phyloP scores from a whole-genome alignment of 2,329 filamentous ascomycete genomes.

The Phialophora chinensis region DNA sequence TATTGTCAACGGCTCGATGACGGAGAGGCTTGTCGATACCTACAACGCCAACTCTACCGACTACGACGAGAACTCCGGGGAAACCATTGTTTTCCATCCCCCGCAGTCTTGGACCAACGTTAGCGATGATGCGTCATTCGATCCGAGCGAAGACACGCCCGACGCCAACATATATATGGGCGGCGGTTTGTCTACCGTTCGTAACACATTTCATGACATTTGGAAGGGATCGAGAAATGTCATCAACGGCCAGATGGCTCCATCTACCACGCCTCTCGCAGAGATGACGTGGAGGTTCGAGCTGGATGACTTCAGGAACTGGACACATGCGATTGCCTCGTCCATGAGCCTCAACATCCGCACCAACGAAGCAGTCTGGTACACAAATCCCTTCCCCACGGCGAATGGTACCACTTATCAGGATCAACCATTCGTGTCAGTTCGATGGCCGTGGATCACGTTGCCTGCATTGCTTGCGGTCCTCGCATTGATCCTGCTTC shows the following conservation, averaged over 20 bases:
- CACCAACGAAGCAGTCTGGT: background rate
- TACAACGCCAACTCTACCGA: background rate
- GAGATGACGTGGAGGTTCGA: background rate
- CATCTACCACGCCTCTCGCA: background rate
- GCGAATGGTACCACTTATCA: background rate
- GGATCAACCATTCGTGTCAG: background rate
- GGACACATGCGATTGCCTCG: background rate
- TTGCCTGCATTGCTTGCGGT: background rate
- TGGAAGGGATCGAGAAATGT: background rate
- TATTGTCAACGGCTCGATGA: background rate
- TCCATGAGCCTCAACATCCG: background rate
- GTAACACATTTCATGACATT: background rate
- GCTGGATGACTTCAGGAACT: background rate
- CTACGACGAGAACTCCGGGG: background rate
- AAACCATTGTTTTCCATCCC: background rate
- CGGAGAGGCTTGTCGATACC: background rate
- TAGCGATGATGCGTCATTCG: background rate
- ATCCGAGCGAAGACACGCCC: background rate
- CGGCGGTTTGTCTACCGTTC: background rate
- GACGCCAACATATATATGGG: background rate
- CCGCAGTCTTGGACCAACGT: background rate
- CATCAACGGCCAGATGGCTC: background rate
- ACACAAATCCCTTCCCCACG: background rate
- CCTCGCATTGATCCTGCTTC: background rate
- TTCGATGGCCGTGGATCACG: background rate